A percentile compares a stretch with the other conserved stretches of the same genome.
Evolutionary conservation across 805 yeast genomes (phyloP).

Genomic region (Spathaspora gorwiae): DNA sequence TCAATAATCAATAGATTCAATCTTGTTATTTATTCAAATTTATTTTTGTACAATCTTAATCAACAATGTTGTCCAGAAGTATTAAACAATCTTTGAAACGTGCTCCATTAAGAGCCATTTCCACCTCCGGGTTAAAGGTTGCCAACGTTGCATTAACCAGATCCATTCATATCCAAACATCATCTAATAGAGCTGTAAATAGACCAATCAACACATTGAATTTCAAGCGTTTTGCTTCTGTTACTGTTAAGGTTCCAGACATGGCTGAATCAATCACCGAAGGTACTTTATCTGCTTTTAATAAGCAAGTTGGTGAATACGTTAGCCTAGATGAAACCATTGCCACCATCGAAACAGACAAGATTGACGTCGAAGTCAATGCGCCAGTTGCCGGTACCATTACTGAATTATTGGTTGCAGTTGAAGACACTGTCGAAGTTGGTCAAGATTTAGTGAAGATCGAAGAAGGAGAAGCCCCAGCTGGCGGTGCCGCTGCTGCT

Average conservation of each 20-base stretch:
- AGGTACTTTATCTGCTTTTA: slow-evolving; percentile 74
- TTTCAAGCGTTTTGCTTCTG: slow-evolving; percentile 36
- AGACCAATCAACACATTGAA: slow-evolving; percentile 11
- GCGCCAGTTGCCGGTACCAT: slow-evolving; percentile 90
- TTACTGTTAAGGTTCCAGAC: slow-evolving; percentile 83
- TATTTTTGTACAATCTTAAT: not conserved
- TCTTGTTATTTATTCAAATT: too few relatives aligned
- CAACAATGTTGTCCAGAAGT: slow-evolving; percentile 31
- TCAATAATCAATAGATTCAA: too few relatives aligned
- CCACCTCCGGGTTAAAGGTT: slow-evolving; percentile 9
- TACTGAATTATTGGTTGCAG: slow-evolving; percentile 72
- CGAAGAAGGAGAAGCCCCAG: slow-evolving; percentile 74
- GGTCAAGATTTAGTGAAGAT: slow-evolving; percentile 89
- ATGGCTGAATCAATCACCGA: slow-evolving; percentile 99
- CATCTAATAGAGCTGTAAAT: slow-evolving; percentile 4
- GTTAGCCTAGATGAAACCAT: slow-evolving; percentile 83
- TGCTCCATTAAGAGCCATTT: slow-evolving; percentile 5
- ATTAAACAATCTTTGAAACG: slow-evolving; percentile 26
- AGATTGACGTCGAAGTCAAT: slow-evolving; percentile 95
- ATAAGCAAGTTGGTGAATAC: slow-evolving; percentile 80
- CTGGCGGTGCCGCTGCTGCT: slow-evolving; percentile 48
- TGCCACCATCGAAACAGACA: slow-evolving; percentile 97
- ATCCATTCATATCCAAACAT: slow-evolving; percentile 10
- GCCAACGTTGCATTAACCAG: slow-evolving; percentile 15
- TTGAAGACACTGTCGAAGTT: slow-evolving; percentile 92